Evolutionary conservation across 2,329 filamentous ascomycete species (phyloP).

Genomic region (Sporothrix brunneoviolacea): DNA sequence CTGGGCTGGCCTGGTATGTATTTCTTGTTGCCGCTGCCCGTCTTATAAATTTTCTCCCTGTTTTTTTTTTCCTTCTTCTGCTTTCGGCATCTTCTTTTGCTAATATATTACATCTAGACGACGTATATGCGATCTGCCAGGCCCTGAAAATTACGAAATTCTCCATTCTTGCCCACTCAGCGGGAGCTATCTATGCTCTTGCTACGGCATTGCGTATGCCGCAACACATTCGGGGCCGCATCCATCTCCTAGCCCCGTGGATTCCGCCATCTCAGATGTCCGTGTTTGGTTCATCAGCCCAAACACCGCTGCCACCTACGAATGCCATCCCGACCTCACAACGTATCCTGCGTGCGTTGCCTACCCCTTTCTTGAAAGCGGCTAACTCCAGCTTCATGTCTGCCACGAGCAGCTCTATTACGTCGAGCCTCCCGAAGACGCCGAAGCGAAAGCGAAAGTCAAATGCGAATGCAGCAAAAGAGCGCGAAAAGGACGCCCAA

Average conservation of each 20-base stretch:
- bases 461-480: conserved; percentile 31
- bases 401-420: conserved; percentile 80
- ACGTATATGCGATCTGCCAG: conserved; percentile 91
- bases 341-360: conserved; percentile 80
- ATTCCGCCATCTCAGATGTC: conserved; percentile 93
- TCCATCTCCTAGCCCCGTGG: conserved; percentile 93
- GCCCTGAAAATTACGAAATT: conserved; percentile 90
- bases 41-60: conserved; percentile 9
- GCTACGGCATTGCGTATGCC: conserved; percentile 94
- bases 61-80: background rate
- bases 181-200: conserved; percentile 94
- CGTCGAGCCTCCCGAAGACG: conserved; percentile 66
- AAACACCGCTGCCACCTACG: conserved; percentile 63
- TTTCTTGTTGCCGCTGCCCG: too few relatives aligned
- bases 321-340: conserved; percentile 89
- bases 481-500: conserved; percentile 26
- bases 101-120: conserved; percentile 39
- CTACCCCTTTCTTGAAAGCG: conserved; percentile 83
- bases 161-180: conserved; percentile 91
- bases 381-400: conserved; percentile 96
- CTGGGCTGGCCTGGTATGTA: conserved; percentile 84
- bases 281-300: conserved; percentile 61
- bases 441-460: conserved; percentile 56
- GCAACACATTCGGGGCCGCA: conserved; percentile 86
- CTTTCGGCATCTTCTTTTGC: background rate